A percentile compares a stretch with the other conserved stretches of the same genome.
phyloP scores from a whole-genome alignment of 306 rosid species.

The Acacia crassicarpa region DNA sequence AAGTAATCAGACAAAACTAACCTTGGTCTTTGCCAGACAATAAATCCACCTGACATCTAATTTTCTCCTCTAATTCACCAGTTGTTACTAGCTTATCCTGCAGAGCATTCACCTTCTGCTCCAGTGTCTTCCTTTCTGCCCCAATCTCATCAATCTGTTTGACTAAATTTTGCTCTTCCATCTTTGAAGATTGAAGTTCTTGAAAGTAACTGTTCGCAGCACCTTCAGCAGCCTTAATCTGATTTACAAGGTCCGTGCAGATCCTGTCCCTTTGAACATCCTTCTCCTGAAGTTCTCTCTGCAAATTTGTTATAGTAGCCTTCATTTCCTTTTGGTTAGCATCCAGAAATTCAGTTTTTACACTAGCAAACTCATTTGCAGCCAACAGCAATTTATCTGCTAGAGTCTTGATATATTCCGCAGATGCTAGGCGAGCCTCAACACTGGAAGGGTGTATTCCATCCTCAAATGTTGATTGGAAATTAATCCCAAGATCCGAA shows the following conservation, averaged over 20 bases:
- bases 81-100: constrained; percentile 49
- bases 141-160: constrained; percentile 52
- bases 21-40: constrained; percentile 90
- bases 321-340: constrained; percentile 75
- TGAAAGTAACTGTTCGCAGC: constrained; percentile 50
- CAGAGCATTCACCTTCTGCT: constrained; percentile 65
- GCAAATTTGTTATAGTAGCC: constrained; percentile 63
- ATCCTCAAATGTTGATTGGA: neutral
- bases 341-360: constrained; percentile 61
- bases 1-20: constrained; percentile 36
- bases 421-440: constrained; percentile 34
- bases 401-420: constrained; percentile 60
- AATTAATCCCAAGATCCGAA: neutral
- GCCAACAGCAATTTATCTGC: constrained; percentile 60
- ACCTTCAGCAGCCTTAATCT: constrained; percentile 86
- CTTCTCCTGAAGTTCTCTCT: constrained; percentile 93
- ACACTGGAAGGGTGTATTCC: constrained; percentile 26
- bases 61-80: constrained; percentile 67
- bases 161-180: constrained; percentile 56
- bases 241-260: constrained; percentile 85
- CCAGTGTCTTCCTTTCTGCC: constrained; percentile 54
- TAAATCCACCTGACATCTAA: constrained; percentile 60
- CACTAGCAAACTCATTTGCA: constrained; percentile 58
- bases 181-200: constrained; percentile 74
- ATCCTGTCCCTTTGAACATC: constrained; percentile 80